Conservation (phyloP, 2,329 filamentous ascomycete species). For the Cadophora gregata region DNA sequence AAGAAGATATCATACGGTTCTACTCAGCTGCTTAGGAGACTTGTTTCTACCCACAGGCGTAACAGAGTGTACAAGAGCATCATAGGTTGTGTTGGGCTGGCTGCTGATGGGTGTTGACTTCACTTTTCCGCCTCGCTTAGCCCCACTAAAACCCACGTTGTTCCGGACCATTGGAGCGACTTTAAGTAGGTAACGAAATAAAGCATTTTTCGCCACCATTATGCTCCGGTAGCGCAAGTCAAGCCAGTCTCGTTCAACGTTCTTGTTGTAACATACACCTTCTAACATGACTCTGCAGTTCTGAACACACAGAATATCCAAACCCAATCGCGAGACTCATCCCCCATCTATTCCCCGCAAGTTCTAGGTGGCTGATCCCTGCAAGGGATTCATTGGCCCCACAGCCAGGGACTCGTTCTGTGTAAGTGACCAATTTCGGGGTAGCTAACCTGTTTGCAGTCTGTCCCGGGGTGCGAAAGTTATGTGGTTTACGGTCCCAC, state of each 20-base stretch:
- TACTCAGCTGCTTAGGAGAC: too few relatives aligned
- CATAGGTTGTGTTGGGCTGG: not conserved
- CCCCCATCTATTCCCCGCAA: not conserved
- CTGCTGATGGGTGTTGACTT: slow-evolving; percentile 3
- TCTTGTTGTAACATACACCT: slow-evolving; percentile 1
- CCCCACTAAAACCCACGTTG: slow-evolving; percentile 2
- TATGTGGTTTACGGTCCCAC: too few relatives aligned
- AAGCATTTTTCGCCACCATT: not conserved
- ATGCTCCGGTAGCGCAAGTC: not conserved
- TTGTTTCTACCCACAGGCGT: not conserved
- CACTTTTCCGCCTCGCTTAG: slow-evolving; percentile 4
- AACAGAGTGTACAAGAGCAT: not conserved
- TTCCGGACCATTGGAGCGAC: not conserved
- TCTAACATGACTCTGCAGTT: slow-evolving; percentile 18
- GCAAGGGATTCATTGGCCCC: not conserved
- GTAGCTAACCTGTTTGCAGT: slow-evolving; percentile 12
- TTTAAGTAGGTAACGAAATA: not conserved
- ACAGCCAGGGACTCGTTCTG: slow-evolving; percentile 1
- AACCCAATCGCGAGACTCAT: not conserved
- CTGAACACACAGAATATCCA: slow-evolving; percentile 13
- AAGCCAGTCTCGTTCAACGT: slow-evolving; percentile 17
- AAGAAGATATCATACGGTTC: not conserved
- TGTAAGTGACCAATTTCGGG: not conserved
- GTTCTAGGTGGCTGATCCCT: not conserved
- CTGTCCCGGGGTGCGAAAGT: not conserved